phyloP scores from a whole-genome alignment of 1,284 basidiomycete species.

The Ceratobasidium sp. region DNA sequence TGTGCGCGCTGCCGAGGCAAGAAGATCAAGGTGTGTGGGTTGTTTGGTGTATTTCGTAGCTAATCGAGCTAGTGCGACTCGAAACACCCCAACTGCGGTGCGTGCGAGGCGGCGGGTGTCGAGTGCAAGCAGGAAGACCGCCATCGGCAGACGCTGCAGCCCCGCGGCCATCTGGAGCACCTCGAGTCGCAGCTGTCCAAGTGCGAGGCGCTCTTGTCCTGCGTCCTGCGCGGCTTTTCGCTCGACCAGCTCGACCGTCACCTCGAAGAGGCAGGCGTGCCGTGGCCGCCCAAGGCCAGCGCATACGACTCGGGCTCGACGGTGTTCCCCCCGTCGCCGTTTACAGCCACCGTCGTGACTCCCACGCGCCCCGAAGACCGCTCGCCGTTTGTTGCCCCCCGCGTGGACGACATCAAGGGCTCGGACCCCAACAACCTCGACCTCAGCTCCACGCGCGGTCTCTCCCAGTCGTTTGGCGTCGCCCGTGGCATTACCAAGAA shows the following conservation, averaged over 20 bases:
- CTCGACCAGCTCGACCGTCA: slow-evolving; percentile 69
- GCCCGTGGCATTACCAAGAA: slow-evolving; percentile 69
- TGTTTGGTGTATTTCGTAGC: not conserved
- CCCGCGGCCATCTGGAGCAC: slow-evolving; percentile 77
- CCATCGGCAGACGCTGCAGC: slow-evolving; percentile 80
- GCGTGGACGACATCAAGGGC: slow-evolving; percentile 60
- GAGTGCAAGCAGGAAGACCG: slow-evolving; percentile 82
- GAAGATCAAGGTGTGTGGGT: slow-evolving; percentile 85
- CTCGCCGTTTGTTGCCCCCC: slow-evolving; percentile 32
- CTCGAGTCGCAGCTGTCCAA: slow-evolving; percentile 76
- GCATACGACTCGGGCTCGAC: not conserved
- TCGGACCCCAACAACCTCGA: slow-evolving; percentile 78
- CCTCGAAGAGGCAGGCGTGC: slow-evolving; percentile 67
- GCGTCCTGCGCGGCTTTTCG: slow-evolving; percentile 67
- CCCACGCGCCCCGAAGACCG: slow-evolving; percentile 25
- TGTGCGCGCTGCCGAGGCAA: slow-evolving; percentile 87
- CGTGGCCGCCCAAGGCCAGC: slow-evolving; percentile 52
- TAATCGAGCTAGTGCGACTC: slow-evolving; percentile 71
- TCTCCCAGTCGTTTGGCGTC: slow-evolving; percentile 80
- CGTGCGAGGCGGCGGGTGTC: slow-evolving; percentile 76
- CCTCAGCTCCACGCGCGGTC: slow-evolving; percentile 72
- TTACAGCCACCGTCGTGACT: not conserved
- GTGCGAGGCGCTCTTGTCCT: slow-evolving; percentile 75
- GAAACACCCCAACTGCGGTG: slow-evolving; percentile 80
- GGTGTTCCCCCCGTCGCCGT: slow-evolving; percentile 16